Base-by-base conservation (phyloP, 176 grass and related monocot genomes). In the Avena atlantica region DNA sequence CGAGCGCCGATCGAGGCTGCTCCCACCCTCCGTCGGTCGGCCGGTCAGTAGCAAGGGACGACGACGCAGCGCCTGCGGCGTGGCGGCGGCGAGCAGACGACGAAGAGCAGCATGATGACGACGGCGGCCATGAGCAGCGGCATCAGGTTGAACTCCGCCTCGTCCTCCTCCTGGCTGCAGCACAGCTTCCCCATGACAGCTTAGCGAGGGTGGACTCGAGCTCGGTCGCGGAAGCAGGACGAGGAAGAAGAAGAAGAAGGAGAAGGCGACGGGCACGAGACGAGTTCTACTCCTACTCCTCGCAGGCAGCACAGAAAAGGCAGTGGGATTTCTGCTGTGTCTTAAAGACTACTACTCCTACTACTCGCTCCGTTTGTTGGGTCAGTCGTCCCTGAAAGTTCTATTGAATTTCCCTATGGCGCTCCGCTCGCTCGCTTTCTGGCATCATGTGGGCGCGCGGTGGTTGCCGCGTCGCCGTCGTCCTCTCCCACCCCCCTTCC, bases 151-250 rank as follows among this genome's bases (percentile, higher is more conserved):
- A 93, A 87, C 61, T 42, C 88, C n/a, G 83, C 82, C 49, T 88
- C 83, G 2, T 94, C 95, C 0, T 90, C 90, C 11, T 84, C 48
- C 0, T 71, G 55, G 29, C 86, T 84, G 80, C 95, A 98, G 27
- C 91, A 95, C 64, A 98, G 4, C 85, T 98, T 98, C 48, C 91
- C 95, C 95, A 98, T 98, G n/a, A n/a, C n/a, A n/a, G n/a, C n/a
- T n/a, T n/a, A n/a, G n/a, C n/a, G n/a, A n/a, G n/a, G 37, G 37
- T 1, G 37, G 37, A 40, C 40, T 42, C 40, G 40, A 42, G 58
- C 58, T 61, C n/a, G 2, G 19, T 8, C 57, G 57, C 9, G 8
- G 57, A 25, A 11, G 60, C 5, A 63, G 60, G 23, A 13, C 4
- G 60, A 64, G 23, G 64, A 67, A 34, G 64, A 34, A 17, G 64